A percentile compares a stretch with the other conserved stretches of the same genome.
Evolutionary conservation across 768 basidiomycete species (phyloP).

Genomic region (Kwoniella heveanensis): DNA sequence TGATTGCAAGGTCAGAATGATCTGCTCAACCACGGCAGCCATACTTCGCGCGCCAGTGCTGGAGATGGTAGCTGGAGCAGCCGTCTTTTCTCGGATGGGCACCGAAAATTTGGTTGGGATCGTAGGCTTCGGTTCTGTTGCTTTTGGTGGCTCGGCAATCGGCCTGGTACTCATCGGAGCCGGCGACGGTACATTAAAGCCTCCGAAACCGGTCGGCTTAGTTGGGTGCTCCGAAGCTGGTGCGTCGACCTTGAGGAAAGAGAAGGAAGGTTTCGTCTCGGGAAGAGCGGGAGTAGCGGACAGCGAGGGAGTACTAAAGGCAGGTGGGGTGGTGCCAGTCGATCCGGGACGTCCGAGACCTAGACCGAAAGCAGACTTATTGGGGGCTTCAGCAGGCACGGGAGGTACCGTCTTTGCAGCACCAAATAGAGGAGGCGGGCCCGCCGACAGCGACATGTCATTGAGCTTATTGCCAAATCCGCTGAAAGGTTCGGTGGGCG

Average conservation of each 20-base stretch:
- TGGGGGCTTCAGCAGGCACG: slow-evolving; percentile 21
- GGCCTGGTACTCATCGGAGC: not conserved
- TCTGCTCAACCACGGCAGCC: slow-evolving; percentile 66
- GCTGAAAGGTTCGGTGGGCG: slow-evolving; percentile 16
- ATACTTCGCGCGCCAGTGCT: slow-evolving; percentile 63
- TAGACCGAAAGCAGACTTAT: slow-evolving; percentile 41
- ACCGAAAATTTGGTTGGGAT: slow-evolving; percentile 3
- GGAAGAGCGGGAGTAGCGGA: not conserved
- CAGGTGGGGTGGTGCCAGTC: not conserved
- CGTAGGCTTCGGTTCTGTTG: not conserved
- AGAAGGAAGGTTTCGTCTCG: slow-evolving; percentile 4
- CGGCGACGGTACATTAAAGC: not conserved
- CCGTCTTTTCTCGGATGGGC: slow-evolving; percentile 2
- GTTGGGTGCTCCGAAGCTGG: not conserved
- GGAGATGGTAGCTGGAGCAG: not conserved
- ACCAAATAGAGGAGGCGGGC: slow-evolving; percentile 8
- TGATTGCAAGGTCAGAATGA: slow-evolving; percentile 60
- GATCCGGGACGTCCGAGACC: slow-evolving; percentile 42
- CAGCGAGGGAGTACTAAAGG: not conserved
- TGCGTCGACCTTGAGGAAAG: not conserved
- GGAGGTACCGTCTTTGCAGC: slow-evolving; percentile 22
- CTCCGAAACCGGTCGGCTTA: not conserved
- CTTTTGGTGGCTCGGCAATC: not conserved
- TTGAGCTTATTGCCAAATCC: slow-evolving; percentile 13
- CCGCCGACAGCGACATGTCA: not conserved